phyloP scores from a whole-genome alignment of 306 rosid genomes.

The Corylus americana region DNA sequence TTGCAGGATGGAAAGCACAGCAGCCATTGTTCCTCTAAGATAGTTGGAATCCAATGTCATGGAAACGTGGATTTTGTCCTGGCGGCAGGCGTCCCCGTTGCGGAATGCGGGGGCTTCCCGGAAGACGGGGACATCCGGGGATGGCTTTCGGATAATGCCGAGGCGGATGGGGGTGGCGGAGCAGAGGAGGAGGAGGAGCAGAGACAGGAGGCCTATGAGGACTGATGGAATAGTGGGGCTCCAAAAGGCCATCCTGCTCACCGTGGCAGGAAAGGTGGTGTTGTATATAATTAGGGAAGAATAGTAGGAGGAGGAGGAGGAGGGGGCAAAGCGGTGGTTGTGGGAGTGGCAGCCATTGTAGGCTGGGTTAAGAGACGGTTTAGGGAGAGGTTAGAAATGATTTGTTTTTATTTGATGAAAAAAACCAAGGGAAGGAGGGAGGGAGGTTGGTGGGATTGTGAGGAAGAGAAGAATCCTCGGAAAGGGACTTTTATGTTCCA shows the following conservation, averaged over 20 bases:
- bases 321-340: not conserved
- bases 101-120: slow-evolving; percentile 74
- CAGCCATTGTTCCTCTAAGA: slow-evolving; percentile 82
- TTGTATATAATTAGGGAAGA: slow-evolving; percentile 15
- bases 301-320: slow-evolving; percentile 11
- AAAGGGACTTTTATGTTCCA: slow-evolving; percentile 12
- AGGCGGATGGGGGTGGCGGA: slow-evolving; percentile 39
- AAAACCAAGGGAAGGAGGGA: not conserved
- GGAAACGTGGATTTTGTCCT: slow-evolving; percentile 59
- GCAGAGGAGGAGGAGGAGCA: slow-evolving; percentile 3
- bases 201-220: slow-evolving; percentile 59
- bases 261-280: slow-evolving; percentile 14
- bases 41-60: slow-evolving; percentile 89
- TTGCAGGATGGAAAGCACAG: slow-evolving; percentile 65
- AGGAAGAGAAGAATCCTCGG: slow-evolving; percentile 73
- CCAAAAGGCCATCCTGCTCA: slow-evolving; percentile 72
- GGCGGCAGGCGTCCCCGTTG: slow-evolving; percentile 53
- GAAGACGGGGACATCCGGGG: slow-evolving; percentile 42
- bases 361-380: slow-evolving; percentile 40
- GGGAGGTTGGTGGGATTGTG: slow-evolving; percentile 52
- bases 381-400: slow-evolving; percentile 40
- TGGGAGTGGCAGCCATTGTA: slow-evolving; percentile 50
- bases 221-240: slow-evolving; percentile 13
- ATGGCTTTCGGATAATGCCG: slow-evolving; percentile 50
- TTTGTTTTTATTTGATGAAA: not conserved